Evolutionary conservation across 192 early-diverging fungal species (phyloP).

Genomic region (Podila horticola): DNA sequence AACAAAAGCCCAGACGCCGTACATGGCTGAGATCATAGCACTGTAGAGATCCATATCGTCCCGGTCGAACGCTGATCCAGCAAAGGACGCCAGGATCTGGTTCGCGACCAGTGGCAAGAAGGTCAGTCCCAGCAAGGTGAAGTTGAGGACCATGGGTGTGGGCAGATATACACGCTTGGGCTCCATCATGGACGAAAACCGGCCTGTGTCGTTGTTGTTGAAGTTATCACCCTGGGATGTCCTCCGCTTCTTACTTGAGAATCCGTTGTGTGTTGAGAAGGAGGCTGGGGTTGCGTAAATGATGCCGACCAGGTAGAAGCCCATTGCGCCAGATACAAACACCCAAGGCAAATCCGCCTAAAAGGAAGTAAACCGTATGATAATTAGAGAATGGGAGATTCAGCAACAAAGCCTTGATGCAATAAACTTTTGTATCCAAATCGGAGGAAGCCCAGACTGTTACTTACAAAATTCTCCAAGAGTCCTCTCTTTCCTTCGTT

Average conservation of each 20-base stretch:
- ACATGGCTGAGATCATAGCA: constrained; percentile 42
- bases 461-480: constrained; percentile 47
- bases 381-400: no score
- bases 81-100: constrained; percentile 48
- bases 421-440: no score
- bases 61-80: constrained; percentile 29
- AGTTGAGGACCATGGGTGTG: constrained; percentile 41
- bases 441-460: background rate
- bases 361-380: no score
- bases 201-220: constrained; percentile 23
- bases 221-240: constrained; percentile 9
- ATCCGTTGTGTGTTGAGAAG: constrained; percentile 46
- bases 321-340: constrained; percentile 48
- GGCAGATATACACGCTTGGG: constrained; percentile 47
- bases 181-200: constrained; percentile 51
- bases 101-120: constrained; percentile 34
- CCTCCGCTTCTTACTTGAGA: constrained; percentile 38
- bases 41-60: constrained; percentile 37
- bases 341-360: constrained; percentile 51
- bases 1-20: constrained; percentile 42
- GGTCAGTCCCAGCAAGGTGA: constrained; percentile 33
- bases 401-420: no score
- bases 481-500: constrained; percentile 41
- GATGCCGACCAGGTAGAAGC: constrained; percentile 52
- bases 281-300: constrained; percentile 49